phyloP scores from a whole-genome alignment of 192 early-diverging fungal genomes.

The Funneliformis geosporum region DNA sequence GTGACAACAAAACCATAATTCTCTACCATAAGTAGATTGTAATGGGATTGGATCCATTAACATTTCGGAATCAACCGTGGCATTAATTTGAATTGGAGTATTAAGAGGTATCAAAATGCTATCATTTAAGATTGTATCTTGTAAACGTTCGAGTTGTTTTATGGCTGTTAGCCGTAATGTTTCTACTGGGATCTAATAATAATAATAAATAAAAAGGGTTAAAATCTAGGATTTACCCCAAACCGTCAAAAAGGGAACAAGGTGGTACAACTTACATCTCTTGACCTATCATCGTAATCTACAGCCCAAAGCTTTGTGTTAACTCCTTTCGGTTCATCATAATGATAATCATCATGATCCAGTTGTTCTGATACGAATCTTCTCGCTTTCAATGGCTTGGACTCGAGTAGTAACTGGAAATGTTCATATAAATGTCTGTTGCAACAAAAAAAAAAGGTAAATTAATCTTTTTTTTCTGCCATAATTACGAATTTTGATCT shows the following conservation, averaged over 20 bases:
- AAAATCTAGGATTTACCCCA: not conserved
- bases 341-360: not conserved
- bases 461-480: not conserved
- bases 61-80: conserved; percentile 45
- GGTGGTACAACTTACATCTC: not conserved
- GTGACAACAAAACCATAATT: conserved; percentile 61
- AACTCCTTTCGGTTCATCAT: not conserved
- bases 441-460: not conserved
- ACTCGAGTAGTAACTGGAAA: conserved; percentile 16
- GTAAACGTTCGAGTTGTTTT: conserved; percentile 20
- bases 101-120: not conserved
- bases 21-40: conserved; percentile 52
- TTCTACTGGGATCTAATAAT: conserved; percentile 4
- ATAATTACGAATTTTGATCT: too few relatives aligned
- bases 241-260: not conserved
- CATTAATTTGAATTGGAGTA: conserved; percentile 30
- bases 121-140: not conserved
- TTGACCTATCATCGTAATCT: conserved; percentile 19
- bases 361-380: not conserved
- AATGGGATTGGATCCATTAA: conserved; percentile 29
- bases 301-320: not conserved
- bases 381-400: not conserved
- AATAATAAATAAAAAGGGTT: not conserved
- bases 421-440: conserved; percentile 29
- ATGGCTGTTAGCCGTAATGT: conserved; percentile 2